Evolutionary conservation across 805 yeast species (phyloP).

Genomic region (Wickerhamomyces tratensis): DNA sequence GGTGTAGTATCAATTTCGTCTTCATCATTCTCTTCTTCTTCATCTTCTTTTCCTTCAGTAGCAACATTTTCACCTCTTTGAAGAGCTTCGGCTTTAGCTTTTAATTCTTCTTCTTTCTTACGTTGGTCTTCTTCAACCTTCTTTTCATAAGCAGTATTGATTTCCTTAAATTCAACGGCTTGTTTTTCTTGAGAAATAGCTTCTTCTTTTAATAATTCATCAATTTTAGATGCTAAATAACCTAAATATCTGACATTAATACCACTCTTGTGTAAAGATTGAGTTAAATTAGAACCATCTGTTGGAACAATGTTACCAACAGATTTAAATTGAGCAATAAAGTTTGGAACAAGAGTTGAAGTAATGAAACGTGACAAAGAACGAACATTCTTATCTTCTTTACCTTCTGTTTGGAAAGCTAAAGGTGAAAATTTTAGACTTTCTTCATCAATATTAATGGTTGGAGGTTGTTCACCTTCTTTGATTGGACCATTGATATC

Average conservation of each 20-base stretch:
- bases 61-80: slow-evolving; percentile 15
- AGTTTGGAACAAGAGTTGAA: slow-evolving; percentile 49
- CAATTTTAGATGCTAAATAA: slow-evolving; percentile 30
- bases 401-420: slow-evolving; percentile 36
- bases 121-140: slow-evolving; percentile 9
- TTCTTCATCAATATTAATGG: slow-evolving; percentile 42
- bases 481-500: slow-evolving; percentile 11
- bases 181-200: slow-evolving; percentile 18
- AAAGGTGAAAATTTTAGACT: slow-evolving; percentile 45
- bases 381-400: slow-evolving; percentile 43
- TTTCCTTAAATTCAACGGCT: slow-evolving; percentile 10
- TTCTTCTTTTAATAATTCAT: slow-evolving; percentile 19
- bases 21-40: slow-evolving; percentile 13
- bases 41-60: slow-evolving; percentile 9
- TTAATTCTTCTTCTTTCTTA: slow-evolving; percentile 9
- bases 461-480: slow-evolving; percentile 32
- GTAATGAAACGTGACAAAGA: slow-evolving; percentile 59
- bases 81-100: slow-evolving; percentile 15
- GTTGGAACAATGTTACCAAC: slow-evolving; percentile 49
- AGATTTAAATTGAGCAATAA: slow-evolving; percentile 39
- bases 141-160: slow-evolving; percentile 9
- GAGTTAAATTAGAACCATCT: slow-evolving; percentile 71
- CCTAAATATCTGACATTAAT: slow-evolving; percentile 88
- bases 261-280: slow-evolving; percentile 68
- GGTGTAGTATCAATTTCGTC: slow-evolving; percentile 6